Evolutionary conservation across 2,329 filamentous ascomycete species (phyloP).

Genomic region (Alternaria solani): DNA sequence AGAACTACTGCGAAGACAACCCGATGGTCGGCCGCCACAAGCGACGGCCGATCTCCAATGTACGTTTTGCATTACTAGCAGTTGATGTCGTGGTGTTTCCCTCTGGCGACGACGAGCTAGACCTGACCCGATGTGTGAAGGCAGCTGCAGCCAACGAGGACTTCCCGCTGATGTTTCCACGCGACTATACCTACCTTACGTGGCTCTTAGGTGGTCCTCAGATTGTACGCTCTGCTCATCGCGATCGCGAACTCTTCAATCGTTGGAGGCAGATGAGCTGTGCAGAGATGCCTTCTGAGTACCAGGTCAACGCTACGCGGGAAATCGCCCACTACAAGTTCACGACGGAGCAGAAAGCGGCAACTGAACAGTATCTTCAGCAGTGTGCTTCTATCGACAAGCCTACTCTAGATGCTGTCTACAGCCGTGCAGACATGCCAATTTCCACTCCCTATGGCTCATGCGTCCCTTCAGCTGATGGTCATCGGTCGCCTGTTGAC

Average conservation of each 20-base stretch:
- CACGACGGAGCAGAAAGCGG: background rate
- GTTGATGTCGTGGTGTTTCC: conserved; percentile 6
- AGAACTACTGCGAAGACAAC: conserved; percentile 7
- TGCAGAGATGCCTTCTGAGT: background rate
- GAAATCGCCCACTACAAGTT: background rate
- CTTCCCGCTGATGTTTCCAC: background rate
- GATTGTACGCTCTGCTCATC: background rate
- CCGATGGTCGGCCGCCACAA: conserved; percentile 2
- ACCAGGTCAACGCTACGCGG: background rate
- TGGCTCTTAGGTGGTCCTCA: background rate
- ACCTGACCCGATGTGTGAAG: conserved; percentile 16
- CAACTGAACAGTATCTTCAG: background rate
- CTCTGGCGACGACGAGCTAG: conserved; percentile 10
- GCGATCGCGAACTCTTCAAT: background rate
- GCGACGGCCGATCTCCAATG: background rate
- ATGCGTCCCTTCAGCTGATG: background rate
- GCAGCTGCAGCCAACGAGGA: conserved; percentile 8
- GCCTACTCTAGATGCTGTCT: background rate
- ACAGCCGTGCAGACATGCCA: background rate
- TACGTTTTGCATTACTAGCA: conserved; percentile 10
- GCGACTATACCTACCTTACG: background rate
- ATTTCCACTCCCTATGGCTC: background rate
- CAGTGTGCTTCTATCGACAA: background rate
- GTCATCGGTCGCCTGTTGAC: background rate
- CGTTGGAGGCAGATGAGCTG: background rate